These are phyloP conservation scores for Tylopilus felleus DNA, from an alignment of 768 basidiomycete species.

Conservation along the genomic window DNA sequence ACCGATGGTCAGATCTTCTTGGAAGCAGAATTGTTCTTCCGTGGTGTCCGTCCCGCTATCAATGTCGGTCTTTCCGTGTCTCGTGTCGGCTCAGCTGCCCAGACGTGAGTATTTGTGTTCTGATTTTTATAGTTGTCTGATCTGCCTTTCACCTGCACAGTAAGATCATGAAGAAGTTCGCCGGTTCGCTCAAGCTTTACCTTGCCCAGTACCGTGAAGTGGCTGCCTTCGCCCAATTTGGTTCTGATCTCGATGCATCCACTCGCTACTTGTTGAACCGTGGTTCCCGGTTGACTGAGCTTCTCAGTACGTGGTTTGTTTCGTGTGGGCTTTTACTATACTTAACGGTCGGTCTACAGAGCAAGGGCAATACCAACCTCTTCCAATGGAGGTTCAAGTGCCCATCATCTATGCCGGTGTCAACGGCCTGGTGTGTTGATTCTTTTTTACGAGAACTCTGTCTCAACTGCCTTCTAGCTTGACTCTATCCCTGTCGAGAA, in stretches of 20 bases:
- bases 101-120: constrained; percentile 68
- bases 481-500: constrained; percentile 94
- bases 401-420: constrained; percentile 99
- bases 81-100: constrained; percentile 99
- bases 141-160: constrained; percentile 34
- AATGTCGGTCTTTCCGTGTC: constrained; percentile 99
- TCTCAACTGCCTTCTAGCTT: constrained; percentile 46
- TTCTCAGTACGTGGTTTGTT: constrained; percentile 59
- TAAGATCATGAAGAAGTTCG: constrained; percentile 99
- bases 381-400: constrained; percentile 94
- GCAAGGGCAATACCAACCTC: constrained; percentile 97
- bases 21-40: constrained; percentile 99
- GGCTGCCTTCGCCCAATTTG: constrained; percentile 98
- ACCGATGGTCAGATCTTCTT: constrained; percentile 99
- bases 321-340: constrained; percentile 1
- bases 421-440: constrained; percentile 82
- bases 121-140: neutral
- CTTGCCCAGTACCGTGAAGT: constrained; percentile 99
- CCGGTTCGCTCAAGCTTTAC: constrained; percentile 99
- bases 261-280: constrained; percentile 97
- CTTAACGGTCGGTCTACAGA: constrained; percentile 45
- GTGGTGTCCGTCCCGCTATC: constrained; percentile 99
- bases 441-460: neutral
- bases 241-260: constrained; percentile 99
- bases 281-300: constrained; percentile 98